Base-by-base conservation (phyloP, 164 flowering plant genomes). In the Dillenia turbinata region DNA sequence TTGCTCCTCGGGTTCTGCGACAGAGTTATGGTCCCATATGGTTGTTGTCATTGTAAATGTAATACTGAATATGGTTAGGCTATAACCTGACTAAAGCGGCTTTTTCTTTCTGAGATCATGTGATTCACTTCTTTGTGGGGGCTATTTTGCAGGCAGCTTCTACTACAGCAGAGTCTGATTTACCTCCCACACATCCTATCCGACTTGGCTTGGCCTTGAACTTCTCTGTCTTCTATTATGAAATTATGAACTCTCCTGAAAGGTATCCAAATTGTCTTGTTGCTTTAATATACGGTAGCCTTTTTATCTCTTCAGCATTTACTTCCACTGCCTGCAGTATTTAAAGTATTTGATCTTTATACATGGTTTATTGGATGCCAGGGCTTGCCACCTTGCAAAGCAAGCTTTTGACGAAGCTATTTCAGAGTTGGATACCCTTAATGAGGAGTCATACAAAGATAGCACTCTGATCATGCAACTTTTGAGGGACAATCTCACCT, bases 351-450 rank as follows among this genome's bases (percentile, higher is more conserved):
- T 33, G 40, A 33, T 33, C 40, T 33, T 33, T 33, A 33, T 33
- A 33, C 7, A 33, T 33, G 40, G 40, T 33, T 5, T 47, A 8
- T 44, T 15, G 2, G 12, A 10, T 58, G 16, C 10, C 65, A 77
- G 77, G 61, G 77, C 80, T 7, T 73, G 77, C 17, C 74, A 67
- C 60, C 73, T 77, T 43, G 80, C 77, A 49, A 77, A 68, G 58
- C 71, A 70, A 66, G 80, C 77, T 10, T 73, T 77, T 68, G 77
- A 73, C 68, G 80, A 73, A 56, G 80, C 80, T 33, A 76, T 76
- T 52, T 63, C 77, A 4, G 79, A 76, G 67, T 52, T 77, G 68
- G 77, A 73, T 48, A 54, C 60, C 14, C 56, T 77, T 33, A 71
- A 58, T 53, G 77, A 73, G 69, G 75, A 71, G 10, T 73, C 75